Conservation (phyloP, 2,329 filamentous ascomycete species). For the Alternaria tenuissima region DNA sequence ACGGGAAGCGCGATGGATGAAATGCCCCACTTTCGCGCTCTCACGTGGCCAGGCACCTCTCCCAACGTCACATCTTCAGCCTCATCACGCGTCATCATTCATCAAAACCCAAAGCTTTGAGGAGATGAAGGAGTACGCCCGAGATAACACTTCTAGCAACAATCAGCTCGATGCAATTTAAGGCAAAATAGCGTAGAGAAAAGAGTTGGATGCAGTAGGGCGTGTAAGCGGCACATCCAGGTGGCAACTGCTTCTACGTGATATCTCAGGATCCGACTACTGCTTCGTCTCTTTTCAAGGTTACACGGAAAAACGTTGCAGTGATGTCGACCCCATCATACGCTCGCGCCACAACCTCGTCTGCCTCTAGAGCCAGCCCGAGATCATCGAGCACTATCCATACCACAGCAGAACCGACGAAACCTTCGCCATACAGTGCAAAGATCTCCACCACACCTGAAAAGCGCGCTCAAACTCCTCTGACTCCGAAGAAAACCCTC, state of each 20-base stretch:
- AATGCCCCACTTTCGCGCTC: conserved; percentile 32
- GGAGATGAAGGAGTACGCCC: not conserved
- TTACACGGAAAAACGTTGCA: not conserved
- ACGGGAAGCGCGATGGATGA: conserved; percentile 18
- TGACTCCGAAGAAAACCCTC: conserved; percentile 3
- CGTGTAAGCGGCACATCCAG: not conserved
- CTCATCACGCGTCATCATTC: not conserved
- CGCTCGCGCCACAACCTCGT: conserved; percentile 29
- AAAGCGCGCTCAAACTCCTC: not conserved
- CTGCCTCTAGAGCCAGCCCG: conserved; percentile 14
- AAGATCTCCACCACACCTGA: not conserved
- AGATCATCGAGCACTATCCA: conserved; percentile 1
- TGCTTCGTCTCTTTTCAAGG: not conserved
- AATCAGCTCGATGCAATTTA: not conserved
- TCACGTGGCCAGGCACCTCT: conserved; percentile 22
- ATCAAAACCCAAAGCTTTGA: not conserved
- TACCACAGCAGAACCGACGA: not conserved
- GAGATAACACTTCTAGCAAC: not conserved
- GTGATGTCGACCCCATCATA: conserved; percentile 30
- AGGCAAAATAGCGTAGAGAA: not conserved
- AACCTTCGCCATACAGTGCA: not conserved
- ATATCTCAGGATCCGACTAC: not conserved
- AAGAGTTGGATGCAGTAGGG: not conserved
- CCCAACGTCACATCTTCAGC: not conserved
- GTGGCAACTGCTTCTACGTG: not conserved